Percentiles rank a stretch among this genome's conserved stretches.
phyloP scores from a whole-genome alignment of 139 green algal species.

The Marvania coccoides region DNA sequence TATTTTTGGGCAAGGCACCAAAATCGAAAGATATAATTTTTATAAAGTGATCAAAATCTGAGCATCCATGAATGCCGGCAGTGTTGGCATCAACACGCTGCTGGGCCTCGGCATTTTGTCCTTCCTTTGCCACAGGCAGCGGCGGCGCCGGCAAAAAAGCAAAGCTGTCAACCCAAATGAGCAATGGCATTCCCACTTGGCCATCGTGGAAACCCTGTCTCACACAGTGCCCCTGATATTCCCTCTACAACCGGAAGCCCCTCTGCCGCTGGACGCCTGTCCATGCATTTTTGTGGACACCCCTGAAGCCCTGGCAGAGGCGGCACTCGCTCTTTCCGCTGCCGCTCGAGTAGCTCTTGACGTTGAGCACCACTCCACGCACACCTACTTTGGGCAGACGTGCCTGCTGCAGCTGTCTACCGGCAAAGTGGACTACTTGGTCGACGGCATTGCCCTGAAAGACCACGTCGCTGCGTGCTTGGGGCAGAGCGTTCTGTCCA shows the following conservation, averaged over 20 bases:
- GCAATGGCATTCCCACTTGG: too few relatives aligned
- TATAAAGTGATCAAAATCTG: too few relatives aligned
- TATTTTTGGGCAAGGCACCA: too few relatives aligned
- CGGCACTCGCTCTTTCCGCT: neutral
- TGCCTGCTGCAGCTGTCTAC: slow-evolving; percentile 73
- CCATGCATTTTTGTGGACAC: neutral
- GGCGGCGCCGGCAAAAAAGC: neutral
- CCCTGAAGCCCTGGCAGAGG: neutral
- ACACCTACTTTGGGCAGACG: slow-evolving; percentile 56
- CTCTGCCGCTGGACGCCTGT: neutral
- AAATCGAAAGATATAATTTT: too few relatives aligned
- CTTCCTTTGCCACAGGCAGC: neutral
- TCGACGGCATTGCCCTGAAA: slow-evolving; percentile 58
- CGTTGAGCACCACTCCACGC: slow-evolving; percentile 47
- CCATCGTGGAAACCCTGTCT: too few relatives aligned
- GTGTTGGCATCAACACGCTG: too few relatives aligned
- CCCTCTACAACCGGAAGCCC: too few relatives aligned
- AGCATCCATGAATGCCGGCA: too few relatives aligned
- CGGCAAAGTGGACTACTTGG: slow-evolving; percentile 49
- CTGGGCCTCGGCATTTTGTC: too few relatives aligned
- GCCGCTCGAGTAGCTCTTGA: slow-evolving; percentile 48
- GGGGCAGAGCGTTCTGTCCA: slow-evolving; percentile 38
- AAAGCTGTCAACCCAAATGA: too few relatives aligned
- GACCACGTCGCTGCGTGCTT: slow-evolving; percentile 47
- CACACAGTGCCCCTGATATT: too few relatives aligned